Percentiles rank a stretch among this genome's conserved stretches.
These are phyloP conservation scores for Trametes cinnabarina DNA, from an alignment of 768 basidiomycete genomes.

Conservation along the genomic window DNA sequence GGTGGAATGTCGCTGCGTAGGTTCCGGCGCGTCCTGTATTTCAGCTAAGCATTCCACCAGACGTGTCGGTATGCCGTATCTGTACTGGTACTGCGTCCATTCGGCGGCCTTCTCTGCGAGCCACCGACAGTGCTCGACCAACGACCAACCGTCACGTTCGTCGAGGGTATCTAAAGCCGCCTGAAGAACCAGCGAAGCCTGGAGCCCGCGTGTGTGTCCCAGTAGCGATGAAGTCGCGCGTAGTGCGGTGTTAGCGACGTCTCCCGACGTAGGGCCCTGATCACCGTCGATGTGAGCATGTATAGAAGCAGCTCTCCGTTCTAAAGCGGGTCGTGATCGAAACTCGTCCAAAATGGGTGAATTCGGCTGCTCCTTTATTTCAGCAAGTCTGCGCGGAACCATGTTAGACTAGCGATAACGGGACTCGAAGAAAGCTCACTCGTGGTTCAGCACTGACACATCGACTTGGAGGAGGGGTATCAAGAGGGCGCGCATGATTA, in stretches of 20 bases:
- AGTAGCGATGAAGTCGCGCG: conserved; percentile 70
- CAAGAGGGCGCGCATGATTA: conserved; percentile 71
- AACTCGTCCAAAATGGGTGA: conserved; percentile 86
- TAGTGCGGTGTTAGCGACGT: conserved; percentile 74
- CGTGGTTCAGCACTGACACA: conserved; percentile 57
- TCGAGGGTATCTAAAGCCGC: conserved; percentile 71
- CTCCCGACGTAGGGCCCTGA: conserved; percentile 69
- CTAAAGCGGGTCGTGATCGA: conserved; percentile 70
- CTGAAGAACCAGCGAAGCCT: conserved; percentile 70
- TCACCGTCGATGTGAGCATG: conserved; percentile 89
- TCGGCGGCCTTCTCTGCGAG: conserved; percentile 72
- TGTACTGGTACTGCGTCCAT: conserved; percentile 92
- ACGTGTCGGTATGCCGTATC: conserved; percentile 84
- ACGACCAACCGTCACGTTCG: conserved; percentile 58
- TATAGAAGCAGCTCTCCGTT: conserved; percentile 85
- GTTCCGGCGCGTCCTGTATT: conserved; percentile 50
- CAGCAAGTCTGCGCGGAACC: conserved; percentile 43
- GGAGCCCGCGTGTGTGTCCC: conserved; percentile 71
- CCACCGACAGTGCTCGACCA: conserved; percentile 77
- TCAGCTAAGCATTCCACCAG: conserved; percentile 75
- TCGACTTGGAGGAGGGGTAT: conserved; percentile 64
- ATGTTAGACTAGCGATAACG: neutral
- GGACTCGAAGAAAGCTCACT: conserved; percentile 45
- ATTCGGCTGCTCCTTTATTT: conserved; percentile 64
- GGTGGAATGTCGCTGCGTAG: conserved; percentile 53